Conservation (phyloP, 2,329 filamentous ascomycete species). For the Paecilomyces fulvus region DNA sequence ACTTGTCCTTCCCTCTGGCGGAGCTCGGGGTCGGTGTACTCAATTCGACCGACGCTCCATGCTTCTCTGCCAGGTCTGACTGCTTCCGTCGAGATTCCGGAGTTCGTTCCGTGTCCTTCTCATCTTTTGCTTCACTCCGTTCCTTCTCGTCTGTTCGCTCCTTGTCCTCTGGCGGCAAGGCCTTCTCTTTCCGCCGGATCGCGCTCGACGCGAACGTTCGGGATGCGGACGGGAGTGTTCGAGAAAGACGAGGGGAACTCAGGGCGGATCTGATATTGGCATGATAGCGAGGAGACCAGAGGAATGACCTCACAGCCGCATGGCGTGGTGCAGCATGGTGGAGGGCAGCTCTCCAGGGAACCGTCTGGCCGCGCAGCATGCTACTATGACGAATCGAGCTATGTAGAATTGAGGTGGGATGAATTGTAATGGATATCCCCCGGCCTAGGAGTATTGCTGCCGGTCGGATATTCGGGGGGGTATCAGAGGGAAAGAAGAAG, state of each 20-base stretch:
- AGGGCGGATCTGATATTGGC: conserved; percentile 19
- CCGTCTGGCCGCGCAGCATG: conserved; percentile 58
- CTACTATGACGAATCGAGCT: conserved; percentile 20
- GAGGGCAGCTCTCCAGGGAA: conserved; percentile 57
- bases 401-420: conserved; percentile 7
- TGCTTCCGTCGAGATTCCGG: conserved; percentile 34
- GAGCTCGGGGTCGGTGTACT: conserved; percentile 27
- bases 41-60: conserved; percentile 16
- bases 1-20: conserved; percentile 34
- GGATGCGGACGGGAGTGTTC: conserved; percentile 19
- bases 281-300: conserved; percentile 24
- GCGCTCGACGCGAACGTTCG: conserved; percentile 39
- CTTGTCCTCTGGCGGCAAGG: conserved; percentile 35
- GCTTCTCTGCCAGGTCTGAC: conserved; percentile 28
- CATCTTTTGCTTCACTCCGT: conserved; percentile 41
- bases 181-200: conserved; percentile 49
- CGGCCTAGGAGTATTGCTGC: neutral
- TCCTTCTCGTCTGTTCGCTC: conserved; percentile 26
- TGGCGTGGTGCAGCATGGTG: conserved; percentile 42
- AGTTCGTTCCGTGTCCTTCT: conserved; percentile 28
- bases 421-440: conserved; percentile 8
- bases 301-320: conserved; percentile 24
- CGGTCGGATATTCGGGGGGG: neutral
- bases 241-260: conserved; percentile 14
- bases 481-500: neutral